A percentile compares a stretch with the other conserved stretches of the same genome.
These are phyloP conservation scores for Raffaelea ambrosiae DNA, from an alignment of 2,329 filamentous ascomycete genomes.

Conservation along the genomic window DNA sequence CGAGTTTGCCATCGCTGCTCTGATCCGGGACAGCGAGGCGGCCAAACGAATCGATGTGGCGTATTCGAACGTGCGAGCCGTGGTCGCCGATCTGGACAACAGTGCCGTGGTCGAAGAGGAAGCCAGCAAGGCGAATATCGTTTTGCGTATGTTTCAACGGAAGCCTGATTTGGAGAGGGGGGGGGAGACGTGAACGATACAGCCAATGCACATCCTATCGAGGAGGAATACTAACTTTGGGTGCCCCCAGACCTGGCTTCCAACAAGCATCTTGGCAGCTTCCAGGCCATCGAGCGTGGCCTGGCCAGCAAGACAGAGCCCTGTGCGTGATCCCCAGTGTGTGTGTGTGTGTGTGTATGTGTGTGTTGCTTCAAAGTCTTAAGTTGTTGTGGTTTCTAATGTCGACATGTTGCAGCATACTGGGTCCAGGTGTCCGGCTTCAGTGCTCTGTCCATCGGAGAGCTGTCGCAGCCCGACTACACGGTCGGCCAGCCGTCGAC, in stretches of 20 bases:
- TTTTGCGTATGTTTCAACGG: background rate
- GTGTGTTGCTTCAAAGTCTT: too few relatives aligned
- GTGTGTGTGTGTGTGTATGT: too few relatives aligned
- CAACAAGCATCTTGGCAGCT: background rate
- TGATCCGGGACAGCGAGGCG: background rate
- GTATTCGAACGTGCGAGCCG: background rate
- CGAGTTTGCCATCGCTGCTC: background rate
- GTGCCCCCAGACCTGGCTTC: background rate
- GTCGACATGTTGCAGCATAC: too few relatives aligned
- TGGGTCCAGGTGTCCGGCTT: conserved; percentile 1
- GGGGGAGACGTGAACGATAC: too few relatives aligned
- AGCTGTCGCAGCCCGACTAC: background rate
- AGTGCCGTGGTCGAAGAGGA: background rate
- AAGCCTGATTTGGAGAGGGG: background rate
- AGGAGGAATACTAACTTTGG: too few relatives aligned
- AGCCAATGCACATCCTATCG: too few relatives aligned
- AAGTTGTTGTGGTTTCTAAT: too few relatives aligned
- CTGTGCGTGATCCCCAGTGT: background rate
- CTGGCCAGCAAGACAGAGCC: background rate
- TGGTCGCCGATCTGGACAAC: background rate
- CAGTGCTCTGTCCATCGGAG: background rate
- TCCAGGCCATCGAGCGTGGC: background rate
- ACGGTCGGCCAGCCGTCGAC: background rate
- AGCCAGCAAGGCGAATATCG: background rate
- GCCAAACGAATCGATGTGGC: background rate